Conservation (phyloP, 208 protist genomes). For the Leishmania guyanensis region DNA sequence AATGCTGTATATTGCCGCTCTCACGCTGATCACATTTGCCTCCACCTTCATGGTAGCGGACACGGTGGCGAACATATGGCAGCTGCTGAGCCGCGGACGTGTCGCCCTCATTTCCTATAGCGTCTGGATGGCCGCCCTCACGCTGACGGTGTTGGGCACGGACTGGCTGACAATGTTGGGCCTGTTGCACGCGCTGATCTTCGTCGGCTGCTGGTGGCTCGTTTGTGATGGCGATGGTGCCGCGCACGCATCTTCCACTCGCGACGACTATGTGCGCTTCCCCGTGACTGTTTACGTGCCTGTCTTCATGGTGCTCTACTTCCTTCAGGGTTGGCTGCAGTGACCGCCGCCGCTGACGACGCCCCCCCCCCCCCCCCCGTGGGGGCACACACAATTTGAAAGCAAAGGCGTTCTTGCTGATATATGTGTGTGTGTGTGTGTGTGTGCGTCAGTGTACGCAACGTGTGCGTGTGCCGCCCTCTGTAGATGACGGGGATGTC, state of each 20-base stretch:
- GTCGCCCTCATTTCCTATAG: conserved; percentile 35
- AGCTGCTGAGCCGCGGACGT: conserved; percentile 19
- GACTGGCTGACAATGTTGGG: conserved; percentile 52
- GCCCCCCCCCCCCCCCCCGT: no score
- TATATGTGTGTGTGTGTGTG: neutral
- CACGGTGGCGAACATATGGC: conserved; percentile 46
- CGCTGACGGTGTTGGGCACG: conserved; percentile 37
- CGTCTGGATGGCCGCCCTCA: conserved; percentile 39
- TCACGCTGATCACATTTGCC: conserved; percentile 46
- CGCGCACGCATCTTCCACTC: neutral
- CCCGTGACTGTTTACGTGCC: conserved; percentile 57
- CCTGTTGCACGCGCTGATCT: conserved; percentile 35
- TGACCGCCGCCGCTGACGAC: neutral
- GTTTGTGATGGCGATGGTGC: neutral
- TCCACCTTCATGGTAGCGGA: conserved; percentile 81
- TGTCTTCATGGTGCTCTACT: conserved; percentile 43
- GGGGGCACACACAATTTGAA: neutral
- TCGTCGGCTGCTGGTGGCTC: conserved; percentile 31
- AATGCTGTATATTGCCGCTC: conserved; percentile 27
- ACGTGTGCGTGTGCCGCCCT: neutral
- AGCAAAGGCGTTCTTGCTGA: neutral
- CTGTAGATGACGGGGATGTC: neutral
- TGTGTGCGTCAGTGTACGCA: neutral
- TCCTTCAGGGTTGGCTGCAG: conserved; percentile 25
- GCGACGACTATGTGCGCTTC: conserved; percentile 53